phyloP scores from a whole-genome alignment of 1,139 yeast genomes.

The Geotrichum fermentans region DNA sequence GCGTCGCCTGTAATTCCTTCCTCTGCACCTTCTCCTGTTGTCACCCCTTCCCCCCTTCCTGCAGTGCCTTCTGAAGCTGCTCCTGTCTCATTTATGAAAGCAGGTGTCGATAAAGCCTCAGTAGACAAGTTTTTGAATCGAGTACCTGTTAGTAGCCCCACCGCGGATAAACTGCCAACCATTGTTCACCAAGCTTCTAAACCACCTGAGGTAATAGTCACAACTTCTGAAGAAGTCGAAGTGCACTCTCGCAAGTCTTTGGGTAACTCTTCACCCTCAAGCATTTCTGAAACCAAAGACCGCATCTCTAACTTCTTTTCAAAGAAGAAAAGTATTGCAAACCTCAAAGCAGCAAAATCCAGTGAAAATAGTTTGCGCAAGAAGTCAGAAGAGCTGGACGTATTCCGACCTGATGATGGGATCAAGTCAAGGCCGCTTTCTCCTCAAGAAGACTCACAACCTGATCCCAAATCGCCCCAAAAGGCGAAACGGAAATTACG shows the following conservation, averaged over 20 bases:
- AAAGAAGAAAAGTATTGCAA: slow-evolving; percentile 19
- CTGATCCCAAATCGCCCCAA: slow-evolving; percentile 5
- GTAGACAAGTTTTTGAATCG: slow-evolving; percentile 18
- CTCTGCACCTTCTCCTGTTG: not conserved
- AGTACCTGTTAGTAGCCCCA: not conserved
- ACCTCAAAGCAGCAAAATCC: slow-evolving; percentile 6
- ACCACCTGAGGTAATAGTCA: slow-evolving; percentile 13
- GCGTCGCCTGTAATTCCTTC: not conserved
- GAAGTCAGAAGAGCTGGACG: not conserved
- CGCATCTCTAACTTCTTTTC: slow-evolving; percentile 20
- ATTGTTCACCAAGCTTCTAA: not conserved
- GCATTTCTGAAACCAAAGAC: slow-evolving; percentile 19
- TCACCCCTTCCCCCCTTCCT: not conserved
- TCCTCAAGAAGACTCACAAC: not conserved
- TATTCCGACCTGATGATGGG: not conserved
- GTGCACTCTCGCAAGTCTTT: slow-evolving; percentile 7
- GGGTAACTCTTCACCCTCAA: not conserved
- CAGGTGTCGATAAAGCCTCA: slow-evolving; percentile 14
- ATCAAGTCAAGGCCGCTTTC: slow-evolving; percentile 5
- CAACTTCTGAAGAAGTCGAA: slow-evolving; percentile 11
- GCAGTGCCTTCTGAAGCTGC: not conserved
- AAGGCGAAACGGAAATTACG: not conserved
- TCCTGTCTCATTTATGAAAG: not conserved
- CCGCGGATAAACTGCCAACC: not conserved
- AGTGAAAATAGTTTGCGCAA: not conserved